Conservation (phyloP, 768 basidiomycete species). For the Galerina marginata region DNA sequence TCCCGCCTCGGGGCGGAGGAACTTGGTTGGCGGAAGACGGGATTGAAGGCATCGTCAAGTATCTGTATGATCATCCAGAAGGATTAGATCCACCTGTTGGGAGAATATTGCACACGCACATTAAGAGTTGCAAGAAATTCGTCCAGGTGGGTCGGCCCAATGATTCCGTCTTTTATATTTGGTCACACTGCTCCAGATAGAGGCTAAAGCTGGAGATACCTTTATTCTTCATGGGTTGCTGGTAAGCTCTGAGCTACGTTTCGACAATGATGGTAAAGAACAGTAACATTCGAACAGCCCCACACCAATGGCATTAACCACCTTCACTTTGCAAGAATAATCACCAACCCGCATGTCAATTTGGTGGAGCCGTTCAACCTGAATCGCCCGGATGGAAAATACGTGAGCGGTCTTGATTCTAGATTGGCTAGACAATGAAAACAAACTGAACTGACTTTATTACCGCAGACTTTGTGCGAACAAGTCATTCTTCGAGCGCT, state of each 20-base stretch:
- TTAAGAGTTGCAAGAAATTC: conserved; percentile 2
- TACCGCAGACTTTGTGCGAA: background rate
- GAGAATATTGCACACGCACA: background rate
- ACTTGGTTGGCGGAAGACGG: conserved; percentile 3
- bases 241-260: background rate
- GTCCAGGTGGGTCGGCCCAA: background rate
- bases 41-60: conserved; percentile 1
- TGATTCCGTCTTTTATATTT: background rate
- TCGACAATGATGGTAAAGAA: background rate
- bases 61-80: conserved; percentile 2
- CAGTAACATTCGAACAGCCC: background rate
- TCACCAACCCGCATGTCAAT: conserved; percentile 5
- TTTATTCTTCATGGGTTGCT: conserved; percentile 2
- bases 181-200: background rate
- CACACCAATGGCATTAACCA: conserved; percentile 3
- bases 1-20: conserved; percentile 4
- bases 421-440: background rate
- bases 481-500: background rate
- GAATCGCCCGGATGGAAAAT: background rate
- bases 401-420: background rate
- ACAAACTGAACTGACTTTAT: background rate
- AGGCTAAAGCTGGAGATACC: conserved; percentile 1
- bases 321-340: conserved; percentile 2
- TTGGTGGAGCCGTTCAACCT: conserved; percentile 2
- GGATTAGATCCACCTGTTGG: background rate